Conservation (phyloP, 2,329 filamentous ascomycete species). For the Colletotrichum tropicale region DNA sequence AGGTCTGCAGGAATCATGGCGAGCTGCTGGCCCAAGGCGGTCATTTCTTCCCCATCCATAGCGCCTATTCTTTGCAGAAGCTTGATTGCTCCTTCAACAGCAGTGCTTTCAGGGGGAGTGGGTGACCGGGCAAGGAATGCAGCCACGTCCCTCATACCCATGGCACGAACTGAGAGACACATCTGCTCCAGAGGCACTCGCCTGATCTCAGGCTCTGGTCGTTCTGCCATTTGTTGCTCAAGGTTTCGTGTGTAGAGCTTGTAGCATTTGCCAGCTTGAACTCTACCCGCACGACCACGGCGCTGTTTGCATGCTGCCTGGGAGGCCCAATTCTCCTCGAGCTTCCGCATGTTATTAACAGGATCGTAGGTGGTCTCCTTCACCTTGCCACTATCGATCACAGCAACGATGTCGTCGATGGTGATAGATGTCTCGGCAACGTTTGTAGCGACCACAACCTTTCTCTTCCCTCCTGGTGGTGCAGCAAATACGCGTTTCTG, state of each 20-base stretch:
- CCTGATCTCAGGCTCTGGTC: constrained; percentile 92
- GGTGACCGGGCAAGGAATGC: constrained; percentile 84
- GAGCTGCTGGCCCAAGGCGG: constrained; percentile 90
- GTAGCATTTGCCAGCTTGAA: constrained; percentile 89
- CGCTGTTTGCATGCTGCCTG: constrained; percentile 93
- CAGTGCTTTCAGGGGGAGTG: constrained; percentile 84
- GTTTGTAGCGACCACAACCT: constrained; percentile 94
- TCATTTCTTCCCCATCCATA: constrained; percentile 83
- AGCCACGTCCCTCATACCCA: constrained; percentile 85
- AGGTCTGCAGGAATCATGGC: constrained; percentile 94
- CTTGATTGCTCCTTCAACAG: constrained; percentile 83
- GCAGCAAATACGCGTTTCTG: constrained; percentile 85
- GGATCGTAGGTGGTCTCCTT: constrained; percentile 97
- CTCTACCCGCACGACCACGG: constrained; percentile 90
- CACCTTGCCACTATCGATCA: constrained; percentile 93
- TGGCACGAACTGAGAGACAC: constrained; percentile 91
- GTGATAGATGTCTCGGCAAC: constrained; percentile 98
- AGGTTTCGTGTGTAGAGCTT: constrained; percentile 91
- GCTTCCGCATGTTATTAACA: constrained; percentile 88
- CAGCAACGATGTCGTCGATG: constrained; percentile 94
- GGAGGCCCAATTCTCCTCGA: constrained; percentile 95
- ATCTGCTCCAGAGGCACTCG: constrained; percentile 93
- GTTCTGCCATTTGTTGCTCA: constrained; percentile 83
- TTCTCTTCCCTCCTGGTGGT: constrained; percentile 80
- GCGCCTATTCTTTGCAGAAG: constrained; percentile 87